Conservation (phyloP, 73 alveolate genomes). For the Paramecium sexaurelia region DNA sequence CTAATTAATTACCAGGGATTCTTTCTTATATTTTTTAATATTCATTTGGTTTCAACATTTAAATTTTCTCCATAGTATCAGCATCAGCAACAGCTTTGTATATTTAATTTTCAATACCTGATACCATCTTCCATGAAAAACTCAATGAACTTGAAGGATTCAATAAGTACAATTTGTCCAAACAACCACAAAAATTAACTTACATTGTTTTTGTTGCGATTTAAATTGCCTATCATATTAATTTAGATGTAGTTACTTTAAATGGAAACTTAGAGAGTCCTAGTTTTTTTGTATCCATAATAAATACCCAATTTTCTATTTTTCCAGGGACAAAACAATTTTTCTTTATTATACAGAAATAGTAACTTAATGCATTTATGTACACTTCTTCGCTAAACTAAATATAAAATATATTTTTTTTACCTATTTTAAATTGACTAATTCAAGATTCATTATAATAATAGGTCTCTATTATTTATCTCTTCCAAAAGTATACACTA, state of each 20-base stretch:
- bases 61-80: slow-evolving; percentile 60
- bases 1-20: slow-evolving; percentile 60
- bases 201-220: slow-evolving; percentile 52
- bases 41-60: slow-evolving; percentile 61
- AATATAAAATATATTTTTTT: background rate
- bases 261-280: slow-evolving; percentile 63
- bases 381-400: slow-evolving; percentile 43
- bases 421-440: slow-evolving; percentile 62
- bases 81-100: slow-evolving; percentile 58
- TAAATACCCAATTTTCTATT: slow-evolving; percentile 68
- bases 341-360: slow-evolving; percentile 39
- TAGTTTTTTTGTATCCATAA: slow-evolving; percentile 63
- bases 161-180: slow-evolving; percentile 59
- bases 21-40: slow-evolving; percentile 28
- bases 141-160: slow-evolving; percentile 65
- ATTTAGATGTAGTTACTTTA: background rate
- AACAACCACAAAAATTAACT: slow-evolving; percentile 68
- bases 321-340: slow-evolving; percentile 61
- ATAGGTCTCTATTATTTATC: slow-evolving; percentile 63
- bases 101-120: background rate
- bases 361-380: slow-evolving; percentile 59
- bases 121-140: slow-evolving; percentile 66
- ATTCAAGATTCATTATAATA: slow-evolving; percentile 50
- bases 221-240: slow-evolving; percentile 43
- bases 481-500: slow-evolving; percentile 65